Evolutionary conservation across 139 green algal genomes (phyloP).

Genomic region (Tetraselmis chui): DNA sequence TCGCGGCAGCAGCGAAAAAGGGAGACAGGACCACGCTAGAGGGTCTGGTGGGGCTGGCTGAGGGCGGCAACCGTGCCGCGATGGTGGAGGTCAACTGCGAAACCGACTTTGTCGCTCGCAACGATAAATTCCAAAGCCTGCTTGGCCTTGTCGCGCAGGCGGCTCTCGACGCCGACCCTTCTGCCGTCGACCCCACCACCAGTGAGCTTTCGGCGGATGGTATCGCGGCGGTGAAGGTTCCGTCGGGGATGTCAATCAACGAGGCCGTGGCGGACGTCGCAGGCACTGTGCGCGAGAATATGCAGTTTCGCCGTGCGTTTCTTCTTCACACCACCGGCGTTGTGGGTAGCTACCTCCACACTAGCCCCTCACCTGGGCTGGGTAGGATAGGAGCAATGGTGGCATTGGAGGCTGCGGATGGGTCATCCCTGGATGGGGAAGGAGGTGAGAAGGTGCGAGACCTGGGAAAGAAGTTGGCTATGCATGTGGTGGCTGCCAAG

Average conservation of each 20-base stretch:
- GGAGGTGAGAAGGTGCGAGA: slow-evolving; percentile 16
- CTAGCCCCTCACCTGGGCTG: slow-evolving; percentile 29
- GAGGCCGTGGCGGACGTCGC: slow-evolving; percentile 54
- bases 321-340: slow-evolving; percentile 15
- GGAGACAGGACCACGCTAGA: slow-evolving; percentile 54
- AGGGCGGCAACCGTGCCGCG: neutral
- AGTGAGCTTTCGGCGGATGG: slow-evolving; percentile 1
- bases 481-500: slow-evolving; percentile 65
- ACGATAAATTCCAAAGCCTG: slow-evolving; percentile 67
- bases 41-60: slow-evolving; percentile 70
- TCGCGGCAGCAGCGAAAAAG: slow-evolving; percentile 87
- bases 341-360: slow-evolving; percentile 62
- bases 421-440: neutral
- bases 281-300: slow-evolving; percentile 67
- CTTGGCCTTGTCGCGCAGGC: slow-evolving; percentile 53
- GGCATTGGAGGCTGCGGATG: slow-evolving; percentile 12
- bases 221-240: neutral
- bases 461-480: slow-evolving; percentile 45
- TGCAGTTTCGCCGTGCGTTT: slow-evolving; percentile 62
- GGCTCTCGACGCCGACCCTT: slow-evolving; percentile 19
- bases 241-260: slow-evolving; percentile 12
- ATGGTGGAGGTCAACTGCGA: slow-evolving; percentile 87
- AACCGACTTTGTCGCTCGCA: slow-evolving; percentile 90
- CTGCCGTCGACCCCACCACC: neutral
- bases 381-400: slow-evolving; percentile 49